phyloP scores from a whole-genome alignment of 345 rosid species.

The Syzygium aqueum region DNA sequence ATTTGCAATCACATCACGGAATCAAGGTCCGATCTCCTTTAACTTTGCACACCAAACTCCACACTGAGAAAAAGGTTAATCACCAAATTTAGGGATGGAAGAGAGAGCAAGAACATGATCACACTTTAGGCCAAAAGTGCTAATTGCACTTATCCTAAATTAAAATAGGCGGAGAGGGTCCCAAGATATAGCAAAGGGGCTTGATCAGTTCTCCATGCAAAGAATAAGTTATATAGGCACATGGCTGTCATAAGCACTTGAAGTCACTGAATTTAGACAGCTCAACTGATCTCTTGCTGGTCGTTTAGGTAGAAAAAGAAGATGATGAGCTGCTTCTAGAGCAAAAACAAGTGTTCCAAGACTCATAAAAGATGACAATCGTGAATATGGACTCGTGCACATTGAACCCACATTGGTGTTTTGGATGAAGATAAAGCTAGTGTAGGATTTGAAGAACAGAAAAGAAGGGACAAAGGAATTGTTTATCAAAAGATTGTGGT shows the following conservation, averaged over 20 bases:
- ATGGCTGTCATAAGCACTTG: conserved; percentile 20
- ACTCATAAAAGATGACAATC: background rate
- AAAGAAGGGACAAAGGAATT: background rate
- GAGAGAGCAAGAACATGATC: background rate
- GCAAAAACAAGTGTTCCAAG: background rate
- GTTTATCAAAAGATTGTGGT: background rate
- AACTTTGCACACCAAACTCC: background rate
- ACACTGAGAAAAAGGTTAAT: background rate
- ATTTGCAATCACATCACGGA: background rate
- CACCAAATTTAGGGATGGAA: background rate
- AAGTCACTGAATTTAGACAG: conserved; percentile 19
- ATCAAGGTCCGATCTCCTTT: background rate
- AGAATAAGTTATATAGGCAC: conserved; percentile 6
- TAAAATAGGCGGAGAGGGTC: conserved; percentile 1
- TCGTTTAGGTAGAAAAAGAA: background rate
- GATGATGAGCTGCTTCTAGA: background rate
- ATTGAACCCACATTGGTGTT: background rate
- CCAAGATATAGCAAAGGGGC: background rate
- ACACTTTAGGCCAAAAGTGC: background rate
- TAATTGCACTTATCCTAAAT: background rate
- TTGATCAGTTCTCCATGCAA: background rate
- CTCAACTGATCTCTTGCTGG: conserved; percentile 9
- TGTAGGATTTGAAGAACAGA: background rate
- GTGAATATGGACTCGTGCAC: background rate
- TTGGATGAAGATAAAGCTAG: background rate